Evolutionary conservation across 2,329 filamentous ascomycete species (phyloP).

Genomic region (Talaromyces pinophilus): DNA sequence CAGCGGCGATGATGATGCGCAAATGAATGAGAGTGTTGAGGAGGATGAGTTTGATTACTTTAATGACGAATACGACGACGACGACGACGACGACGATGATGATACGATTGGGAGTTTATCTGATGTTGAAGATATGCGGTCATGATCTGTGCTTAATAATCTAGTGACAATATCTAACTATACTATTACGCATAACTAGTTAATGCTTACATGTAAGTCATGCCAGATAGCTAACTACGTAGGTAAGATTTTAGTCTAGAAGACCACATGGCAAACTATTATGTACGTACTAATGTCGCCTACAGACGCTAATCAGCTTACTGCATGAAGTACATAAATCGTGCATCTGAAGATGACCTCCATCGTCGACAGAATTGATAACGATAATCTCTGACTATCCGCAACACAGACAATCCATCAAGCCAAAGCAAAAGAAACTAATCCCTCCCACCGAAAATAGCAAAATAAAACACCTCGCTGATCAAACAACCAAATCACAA

Average conservation of each 20-base stretch:
- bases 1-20: not conserved
- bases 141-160: not conserved
- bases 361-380: not conserved
- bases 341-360: not conserved
- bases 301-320: not conserved
- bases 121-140: not conserved
- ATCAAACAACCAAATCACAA: not conserved
- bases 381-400: not conserved
- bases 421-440: not conserved
- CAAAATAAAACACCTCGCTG: not conserved
- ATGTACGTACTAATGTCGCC: not conserved
- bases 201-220: not conserved
- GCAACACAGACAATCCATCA: not conserved
- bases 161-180: not conserved
- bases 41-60: slow-evolving; percentile 17
- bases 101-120: slow-evolving; percentile 14
- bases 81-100: slow-evolving; percentile 23
- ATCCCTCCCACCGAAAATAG: not conserved
- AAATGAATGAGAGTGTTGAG: not conserved
- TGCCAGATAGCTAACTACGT: not conserved
- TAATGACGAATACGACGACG: slow-evolving; percentile 13
- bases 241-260: not conserved
- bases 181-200: not conserved
- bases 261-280: not conserved
- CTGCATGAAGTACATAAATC: not conserved